Evolutionary conservation across 2,329 filamentous ascomycete genomes (phyloP), one percentile per base, ranked within the genome.

Genomic region (Colletotrichum sp.): DNA sequence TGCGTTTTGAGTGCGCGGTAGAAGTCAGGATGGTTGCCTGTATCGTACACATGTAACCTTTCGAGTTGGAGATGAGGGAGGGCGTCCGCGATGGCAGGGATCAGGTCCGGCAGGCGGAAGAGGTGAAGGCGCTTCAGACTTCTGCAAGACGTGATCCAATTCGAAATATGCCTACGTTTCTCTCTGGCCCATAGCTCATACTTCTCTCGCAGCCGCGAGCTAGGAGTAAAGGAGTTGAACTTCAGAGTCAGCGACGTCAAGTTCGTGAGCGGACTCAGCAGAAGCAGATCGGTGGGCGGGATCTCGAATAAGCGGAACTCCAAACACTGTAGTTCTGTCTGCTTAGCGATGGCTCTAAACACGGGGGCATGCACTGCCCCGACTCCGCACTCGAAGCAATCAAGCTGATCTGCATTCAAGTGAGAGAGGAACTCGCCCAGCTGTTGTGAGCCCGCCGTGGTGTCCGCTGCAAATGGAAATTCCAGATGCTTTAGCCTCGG

Each of bases 11-110:
- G 22, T 6, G 24, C 48, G 8, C 12, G 26, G 9, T 60, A 71
- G 26, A 71, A 60, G 6, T 60, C 48, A 1, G 10, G 3, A 28
- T 48, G 26, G 15, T 22, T 12, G 9, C 32, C 48, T 6, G 72
- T 66, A 3, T 30, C 52, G 28, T 48, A 71, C 13, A 71, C 15
- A 22, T 71, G 72, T 2, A 75, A 26, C 8, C 26, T 60, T 9
- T 52, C 18, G 48, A 75, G 68, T n/a, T 15, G 68, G 13, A 71
- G n/a, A 36, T 52, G n/a, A 2, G 24, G 59, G 18, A 75, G 34
- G 15, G 68, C 68, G 60, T 71, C 60, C n/a, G 68, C 28, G 18
- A 71, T 8, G 5, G 72, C 72, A 34, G 72, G 68, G 5, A 75
- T 28, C 9, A 71, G 22, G 16, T 34, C 44, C n/a, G 68, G 72